Base-by-base conservation (phyloP, 2,329 filamentous ascomycete genomes). In the Alternaria sp. region DNA sequence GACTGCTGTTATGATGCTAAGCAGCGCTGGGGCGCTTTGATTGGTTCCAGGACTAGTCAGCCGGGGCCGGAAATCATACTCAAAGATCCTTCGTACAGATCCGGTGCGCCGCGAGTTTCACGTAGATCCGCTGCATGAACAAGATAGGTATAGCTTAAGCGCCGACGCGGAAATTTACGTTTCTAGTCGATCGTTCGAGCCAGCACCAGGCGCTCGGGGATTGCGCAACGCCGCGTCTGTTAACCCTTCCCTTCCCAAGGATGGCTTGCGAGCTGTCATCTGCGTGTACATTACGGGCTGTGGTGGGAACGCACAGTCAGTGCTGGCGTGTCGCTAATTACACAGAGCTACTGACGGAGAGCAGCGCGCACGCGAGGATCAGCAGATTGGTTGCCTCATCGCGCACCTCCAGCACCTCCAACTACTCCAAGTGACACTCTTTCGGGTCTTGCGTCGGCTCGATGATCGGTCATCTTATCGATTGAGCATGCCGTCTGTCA, bases 141-240 rank as follows among this genome's bases (percentile, higher is more conserved):
- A 43, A 65, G 75, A 71, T 61, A 69, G 73, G 76, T 68, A 77
- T 74, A 68, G 73, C 60, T 64, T 61, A 66, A 64, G 72, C 68
- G 71, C 74, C 57, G 66, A 69, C 70, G 67, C 73, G 73, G 73
- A 77, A 77, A 76, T 77, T 76, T 74, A 74, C 68, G 70, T 69
- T 65, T 70, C 69, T 67, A 75, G 71, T 68, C 68, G 70, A 76
- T 77, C 70, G 68, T 71, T 72, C 66, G 68, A 68, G 72, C 68
- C 68, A 65, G 74, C 70, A 73, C 77, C 77, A 77, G 77, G 73
- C 70, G 70, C 72, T 75, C 76, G 77, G 77, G 75, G 74, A 79
- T 79, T 79, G 76, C 75, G 75, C 75, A 79, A 79, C 73, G 74
- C 73, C 74, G 74, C 73, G 67, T 69, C 50, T 66, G 67, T 66